Base-by-base conservation (phyloP, 805 yeast species). In the Torulaspora gathmanii region DNA sequence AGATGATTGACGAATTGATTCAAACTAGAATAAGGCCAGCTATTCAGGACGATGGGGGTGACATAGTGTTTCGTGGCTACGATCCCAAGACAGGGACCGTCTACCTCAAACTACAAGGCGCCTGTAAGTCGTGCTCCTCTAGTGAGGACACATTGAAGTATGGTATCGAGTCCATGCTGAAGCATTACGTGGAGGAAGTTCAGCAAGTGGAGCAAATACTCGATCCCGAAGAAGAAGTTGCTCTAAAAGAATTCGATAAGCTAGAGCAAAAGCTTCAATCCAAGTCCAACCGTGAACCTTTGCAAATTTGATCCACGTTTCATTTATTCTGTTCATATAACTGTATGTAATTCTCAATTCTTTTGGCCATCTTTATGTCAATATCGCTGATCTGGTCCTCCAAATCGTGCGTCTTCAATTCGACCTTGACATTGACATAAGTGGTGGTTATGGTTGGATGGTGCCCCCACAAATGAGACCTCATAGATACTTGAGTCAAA, bases 1-100 rank as follows among this genome's bases (percentile, higher is more conserved):
- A 86, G 25, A 84, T 90, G 84, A 88, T 93, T 58, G 86, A 88
- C 56, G 98, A 93, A 61, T 74, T 93, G 45, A 83, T 95, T 45
- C 95, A 86, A 49, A 93, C 99, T 1, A 80, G 97, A 62, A 90
- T 93, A 41, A 82, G 96, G 60, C 99, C 99, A 1, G 96, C 98
- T 1, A 89, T 93, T 46, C 95, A 89, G 69, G 99, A 93, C 59
- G 99, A 93, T 60, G 99, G 99, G 51, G 99, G 99, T 27, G 98
- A 93, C 61, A 82, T 93, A 50, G 90, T 87, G 56, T 95, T 81
- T 64, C 77, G 86, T 47, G 93, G 87, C 5, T 90, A 86, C 61
- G 87, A 86, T 46, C 88, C 84, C 51, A 86, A 83, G 47, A 75
- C 84, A 0, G 99, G 99, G 1, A 80, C 84, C 11, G 98, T 95